Base-by-base conservation (phyloP, 768 basidiomycete genomes). In the Collybia sordida region DNA sequence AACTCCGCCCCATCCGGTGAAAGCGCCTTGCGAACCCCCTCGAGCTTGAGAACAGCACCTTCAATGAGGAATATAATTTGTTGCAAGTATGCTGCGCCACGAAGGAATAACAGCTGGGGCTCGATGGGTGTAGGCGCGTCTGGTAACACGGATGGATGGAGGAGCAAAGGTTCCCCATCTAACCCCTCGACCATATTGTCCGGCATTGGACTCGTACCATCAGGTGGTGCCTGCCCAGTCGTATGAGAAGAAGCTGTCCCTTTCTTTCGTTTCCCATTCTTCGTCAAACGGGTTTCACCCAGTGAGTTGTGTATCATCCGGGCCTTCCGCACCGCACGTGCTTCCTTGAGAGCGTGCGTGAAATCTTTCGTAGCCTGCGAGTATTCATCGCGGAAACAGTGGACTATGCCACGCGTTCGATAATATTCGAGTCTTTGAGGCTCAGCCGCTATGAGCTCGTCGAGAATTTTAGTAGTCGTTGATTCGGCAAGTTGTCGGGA, bases 341-440 rank as follows among this genome's bases (percentile, higher is more conserved):
- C 80, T 68, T 94, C 90, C 57, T 82, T 85, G 52, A 94, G 76
- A 3, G 87, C 90, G 54, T 84, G 66, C 0, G 92, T 93, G 53
- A 91, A 93, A 63, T 93, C 91, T 59, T 83, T 87, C 23, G 79
- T 81, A 1, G 92, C 92, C 25, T 78, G 72, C 2, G 71, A 51
- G 58, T 85, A 93, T 63, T 93, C 90, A 52, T 94, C 91, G 42
- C 89, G 81, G 74, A 93, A 94, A 62, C 86, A 88, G 58, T 88
- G 88, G 11, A 94, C 90, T 49, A 94, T 89, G 7, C 92, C 93
- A n/a, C 91, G 83, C 1, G 93, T 93, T 40, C 93, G 83, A 61
- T 82, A 88, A 64, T 88, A 93, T 66, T 94, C 90, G 27, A 94
- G 79, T 17, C 82, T 80, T 51, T 92, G 84, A 0, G 93, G 93